Evolutionary conservation across 2,329 filamentous ascomycete species (phyloP).

Genomic region (Fusarium buharicum): DNA sequence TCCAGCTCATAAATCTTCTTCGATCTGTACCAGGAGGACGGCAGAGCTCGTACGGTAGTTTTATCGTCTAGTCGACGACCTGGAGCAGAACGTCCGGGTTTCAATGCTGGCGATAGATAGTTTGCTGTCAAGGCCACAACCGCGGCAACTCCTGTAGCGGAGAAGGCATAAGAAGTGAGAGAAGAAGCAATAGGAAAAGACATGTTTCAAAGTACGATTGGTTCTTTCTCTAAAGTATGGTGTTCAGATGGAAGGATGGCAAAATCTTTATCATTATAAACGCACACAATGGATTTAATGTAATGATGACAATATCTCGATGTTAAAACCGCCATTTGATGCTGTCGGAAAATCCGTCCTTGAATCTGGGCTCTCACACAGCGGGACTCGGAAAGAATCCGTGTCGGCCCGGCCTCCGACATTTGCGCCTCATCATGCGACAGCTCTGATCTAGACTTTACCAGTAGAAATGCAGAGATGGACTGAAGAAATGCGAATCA

Average conservation of each 20-base stretch:
- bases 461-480: too few species aligned
- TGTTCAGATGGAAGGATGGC: background rate
- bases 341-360: background rate
- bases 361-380: background rate
- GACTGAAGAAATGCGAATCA: too few species aligned
- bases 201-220: background rate
- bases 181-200: background rate
- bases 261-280: background rate
- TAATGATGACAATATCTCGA: too few species aligned
- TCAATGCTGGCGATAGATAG: slow-evolving; percentile 10
- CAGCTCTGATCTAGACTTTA: too few species aligned
- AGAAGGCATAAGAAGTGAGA: slow-evolving; percentile 28
- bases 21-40: slow-evolving; percentile 61
- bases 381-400: background rate
- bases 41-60: slow-evolving; percentile 51
- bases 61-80: background rate
- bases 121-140: slow-evolving; percentile 48
- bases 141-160: slow-evolving; percentile 32
- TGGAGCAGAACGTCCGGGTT: slow-evolving; percentile 1
- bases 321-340: too few species aligned
- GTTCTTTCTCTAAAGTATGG: background rate
- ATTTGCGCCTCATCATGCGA: background rate
- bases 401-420: slow-evolving; percentile 4
- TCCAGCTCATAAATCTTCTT: slow-evolving; percentile 64
- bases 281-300: too few species aligned